Percentiles rank a stretch among this genome's conserved stretches.
phyloP scores from a whole-genome alignment of 2,329 filamentous ascomycete species.

The Aureobasidium sp. region DNA sequence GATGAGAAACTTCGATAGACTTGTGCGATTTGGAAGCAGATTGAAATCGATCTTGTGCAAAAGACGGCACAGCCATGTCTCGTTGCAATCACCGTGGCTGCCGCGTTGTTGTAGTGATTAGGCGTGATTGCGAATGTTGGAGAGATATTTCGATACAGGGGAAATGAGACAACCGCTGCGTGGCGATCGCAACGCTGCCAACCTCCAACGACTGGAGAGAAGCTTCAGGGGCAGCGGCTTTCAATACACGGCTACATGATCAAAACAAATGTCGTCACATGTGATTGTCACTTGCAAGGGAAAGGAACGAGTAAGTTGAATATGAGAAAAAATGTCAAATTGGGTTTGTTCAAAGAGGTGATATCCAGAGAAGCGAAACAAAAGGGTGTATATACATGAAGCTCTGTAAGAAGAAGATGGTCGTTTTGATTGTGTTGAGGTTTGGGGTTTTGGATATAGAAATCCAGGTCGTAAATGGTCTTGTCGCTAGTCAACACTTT shows the following conservation, averaged over 20 bases:
- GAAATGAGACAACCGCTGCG: slow-evolving; percentile 9
- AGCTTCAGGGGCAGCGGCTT: background rate
- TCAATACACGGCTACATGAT: background rate
- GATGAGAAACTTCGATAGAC: background rate
- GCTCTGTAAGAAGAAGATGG: background rate
- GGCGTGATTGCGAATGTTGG: background rate
- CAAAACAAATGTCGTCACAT: slow-evolving; percentile 2
- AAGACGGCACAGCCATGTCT: background rate
- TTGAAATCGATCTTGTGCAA: background rate
- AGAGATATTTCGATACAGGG: background rate
- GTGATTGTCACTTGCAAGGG: background rate
- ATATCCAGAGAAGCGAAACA: slow-evolving; percentile 13
- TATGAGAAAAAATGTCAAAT: background rate
- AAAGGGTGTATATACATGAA: slow-evolving; percentile 14
- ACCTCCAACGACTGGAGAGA: background rate
- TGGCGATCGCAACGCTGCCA: background rate
- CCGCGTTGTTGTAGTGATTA: slow-evolving; percentile 6
- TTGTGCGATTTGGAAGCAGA: background rate
- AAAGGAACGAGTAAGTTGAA: too few species aligned
- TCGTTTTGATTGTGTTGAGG: slow-evolving; percentile 4
- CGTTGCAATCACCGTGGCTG: slow-evolving; percentile 1
- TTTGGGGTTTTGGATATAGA: background rate
- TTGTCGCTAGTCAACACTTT: background rate
- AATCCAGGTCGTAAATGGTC: background rate
- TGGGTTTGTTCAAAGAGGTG: slow-evolving; percentile 10